Evolutionary conservation across 2,329 filamentous ascomycete genomes (phyloP).

Genomic region (Exophiala aquamarina): DNA sequence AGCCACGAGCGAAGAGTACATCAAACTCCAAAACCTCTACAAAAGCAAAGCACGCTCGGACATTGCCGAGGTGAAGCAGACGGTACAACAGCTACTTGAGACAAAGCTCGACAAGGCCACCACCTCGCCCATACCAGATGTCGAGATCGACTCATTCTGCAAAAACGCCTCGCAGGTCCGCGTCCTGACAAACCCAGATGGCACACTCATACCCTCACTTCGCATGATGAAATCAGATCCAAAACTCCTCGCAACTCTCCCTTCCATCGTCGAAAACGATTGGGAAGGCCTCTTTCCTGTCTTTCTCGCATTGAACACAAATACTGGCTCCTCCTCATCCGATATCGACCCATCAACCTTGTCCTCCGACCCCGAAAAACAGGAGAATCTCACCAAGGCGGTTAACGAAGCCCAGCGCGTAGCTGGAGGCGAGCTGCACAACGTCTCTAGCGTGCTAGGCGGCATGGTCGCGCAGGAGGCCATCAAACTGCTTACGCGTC

Average conservation of each 20-base stretch:
- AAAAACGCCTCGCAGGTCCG: slow-evolving; percentile 94
- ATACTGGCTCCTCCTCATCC: slow-evolving; percentile 31
- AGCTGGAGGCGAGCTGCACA: slow-evolving; percentile 84
- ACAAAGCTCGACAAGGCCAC: slow-evolving; percentile 42
- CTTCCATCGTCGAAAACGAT: slow-evolving; percentile 40
- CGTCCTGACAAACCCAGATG: slow-evolving; percentile 67
- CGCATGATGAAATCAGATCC: slow-evolving; percentile 17
- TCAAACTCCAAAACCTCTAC: slow-evolving; percentile 88
- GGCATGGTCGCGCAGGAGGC: slow-evolving; percentile 96
- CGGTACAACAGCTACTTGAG: slow-evolving; percentile 59
- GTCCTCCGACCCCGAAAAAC: slow-evolving; percentile 40
- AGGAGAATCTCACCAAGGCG: slow-evolving; percentile 51
- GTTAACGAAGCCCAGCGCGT: slow-evolving; percentile 72
- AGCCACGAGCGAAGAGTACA: slow-evolving; percentile 84
- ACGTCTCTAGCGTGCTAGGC: slow-evolving; percentile 81
- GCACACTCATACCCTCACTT: slow-evolving; percentile 28
- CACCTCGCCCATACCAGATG: slow-evolving; percentile 54
- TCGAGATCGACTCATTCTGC: slow-evolving; percentile 87
- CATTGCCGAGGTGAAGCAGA: slow-evolving; percentile 67
- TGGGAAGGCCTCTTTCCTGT: slow-evolving; percentile 64
- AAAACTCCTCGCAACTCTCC: slow-evolving; percentile 17
- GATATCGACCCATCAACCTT: slow-evolving; percentile 34
- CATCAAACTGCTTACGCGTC: slow-evolving; percentile 74
- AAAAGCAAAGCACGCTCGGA: slow-evolving; percentile 83
- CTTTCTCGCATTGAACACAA: slow-evolving; percentile 62